Conservation (phyloP, 2,329 filamentous ascomycete genomes). For the Didymosphaeria variabile region DNA sequence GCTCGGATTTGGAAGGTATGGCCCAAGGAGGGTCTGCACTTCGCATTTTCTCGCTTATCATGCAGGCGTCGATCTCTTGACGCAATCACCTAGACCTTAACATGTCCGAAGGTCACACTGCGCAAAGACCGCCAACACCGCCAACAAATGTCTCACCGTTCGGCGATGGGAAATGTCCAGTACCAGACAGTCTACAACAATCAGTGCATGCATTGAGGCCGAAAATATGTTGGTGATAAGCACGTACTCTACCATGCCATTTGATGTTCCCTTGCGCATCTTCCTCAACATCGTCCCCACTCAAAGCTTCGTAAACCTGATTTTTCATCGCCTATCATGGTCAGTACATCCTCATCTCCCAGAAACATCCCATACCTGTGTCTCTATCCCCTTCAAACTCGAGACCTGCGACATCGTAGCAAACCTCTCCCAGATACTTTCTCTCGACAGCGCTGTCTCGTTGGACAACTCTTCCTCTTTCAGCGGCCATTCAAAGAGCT, state of each 20-base stretch:
- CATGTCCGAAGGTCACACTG: background rate
- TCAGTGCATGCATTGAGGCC: background rate
- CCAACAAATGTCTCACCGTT: background rate
- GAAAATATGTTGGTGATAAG: background rate
- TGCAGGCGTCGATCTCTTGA: background rate
- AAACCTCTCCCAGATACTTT: conserved; percentile 6
- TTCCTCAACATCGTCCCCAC: background rate
- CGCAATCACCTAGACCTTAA: too few species aligned
- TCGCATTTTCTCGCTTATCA: background rate
- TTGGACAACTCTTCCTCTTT: background rate
- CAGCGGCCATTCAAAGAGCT: background rate
- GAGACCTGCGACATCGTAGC: conserved; percentile 9
- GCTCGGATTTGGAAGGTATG: background rate
- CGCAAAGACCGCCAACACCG: background rate
- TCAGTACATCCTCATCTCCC: background rate
- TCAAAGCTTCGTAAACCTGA: background rate
- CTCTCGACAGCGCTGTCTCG: background rate
- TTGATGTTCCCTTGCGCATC: background rate
- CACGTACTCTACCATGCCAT: conserved; percentile 10
- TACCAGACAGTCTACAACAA: conserved; percentile 7
- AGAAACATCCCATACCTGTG: background rate
- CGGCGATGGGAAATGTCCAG: conserved; percentile 1
- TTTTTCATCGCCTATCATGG: background rate
- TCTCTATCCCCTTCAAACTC: background rate
- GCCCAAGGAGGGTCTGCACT: background rate